phyloP scores from a whole-genome alignment of 495 filamentous ascomycete species.

The Entonaema liquescens region DNA sequence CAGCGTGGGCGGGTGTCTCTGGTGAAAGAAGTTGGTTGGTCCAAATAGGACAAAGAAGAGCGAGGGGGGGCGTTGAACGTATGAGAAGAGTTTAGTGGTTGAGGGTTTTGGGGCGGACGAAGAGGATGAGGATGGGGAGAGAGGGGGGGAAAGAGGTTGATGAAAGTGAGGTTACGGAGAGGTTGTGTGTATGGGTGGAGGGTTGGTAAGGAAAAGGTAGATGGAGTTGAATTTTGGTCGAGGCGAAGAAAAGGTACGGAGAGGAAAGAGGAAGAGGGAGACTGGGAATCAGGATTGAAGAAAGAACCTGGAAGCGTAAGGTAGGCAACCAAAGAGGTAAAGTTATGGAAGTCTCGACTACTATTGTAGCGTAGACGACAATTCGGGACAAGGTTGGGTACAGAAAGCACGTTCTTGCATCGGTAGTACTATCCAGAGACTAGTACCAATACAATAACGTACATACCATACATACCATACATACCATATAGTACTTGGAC shows the following conservation, averaged over 20 bases:
- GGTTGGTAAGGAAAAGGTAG: slow-evolving; percentile 27
- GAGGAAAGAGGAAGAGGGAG: slow-evolving; percentile 22
- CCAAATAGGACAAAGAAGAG: slow-evolving; percentile 34
- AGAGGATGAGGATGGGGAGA: slow-evolving; percentile 35
- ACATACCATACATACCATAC: not conserved
- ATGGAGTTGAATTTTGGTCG: slow-evolving; percentile 25
- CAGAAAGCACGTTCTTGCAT: slow-evolving; percentile 33
- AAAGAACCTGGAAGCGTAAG: slow-evolving; percentile 43
- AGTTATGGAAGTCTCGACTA: slow-evolving; percentile 16
- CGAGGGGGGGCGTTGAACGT: slow-evolving; percentile 29
- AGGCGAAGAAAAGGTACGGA: slow-evolving; percentile 36
- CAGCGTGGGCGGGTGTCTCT: slow-evolving; percentile 29
- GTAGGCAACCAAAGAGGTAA: slow-evolving; percentile 24
- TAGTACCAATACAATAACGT: slow-evolving; percentile 27
- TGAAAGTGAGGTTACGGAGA: slow-evolving; percentile 39
- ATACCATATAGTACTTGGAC: not conserved
- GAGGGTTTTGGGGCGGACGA: slow-evolving; percentile 26
- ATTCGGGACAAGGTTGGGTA: slow-evolving; percentile 38
- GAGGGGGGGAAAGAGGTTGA: slow-evolving; percentile 36
- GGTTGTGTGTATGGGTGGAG: slow-evolving; percentile 23
- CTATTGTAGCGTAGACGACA: slow-evolving; percentile 11
- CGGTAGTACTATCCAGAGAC: slow-evolving; percentile 32
- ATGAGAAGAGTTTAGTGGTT: slow-evolving; percentile 41
- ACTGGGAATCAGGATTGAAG: slow-evolving; percentile 39
- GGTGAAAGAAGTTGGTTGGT: slow-evolving; percentile 19